phyloP scores from a whole-genome alignment of 1,139 yeast genomes.

The Yamadazyma dendronema region DNA sequence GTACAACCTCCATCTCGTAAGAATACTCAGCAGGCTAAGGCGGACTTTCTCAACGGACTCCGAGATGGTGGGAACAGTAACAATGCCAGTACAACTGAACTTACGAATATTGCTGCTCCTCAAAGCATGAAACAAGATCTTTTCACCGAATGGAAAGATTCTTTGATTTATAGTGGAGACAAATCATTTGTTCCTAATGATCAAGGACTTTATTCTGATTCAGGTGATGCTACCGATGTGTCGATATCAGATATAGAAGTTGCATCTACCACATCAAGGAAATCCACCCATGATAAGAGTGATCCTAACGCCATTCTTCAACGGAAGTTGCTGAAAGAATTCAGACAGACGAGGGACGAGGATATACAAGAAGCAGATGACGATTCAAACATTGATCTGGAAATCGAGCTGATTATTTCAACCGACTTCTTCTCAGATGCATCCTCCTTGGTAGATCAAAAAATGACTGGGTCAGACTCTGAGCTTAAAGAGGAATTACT shows the following conservation, averaged over 20 bases:
- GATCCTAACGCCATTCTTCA: constrained; percentile 12
- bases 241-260: constrained; percentile 9
- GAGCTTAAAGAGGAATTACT: neutral
- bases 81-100: constrained; percentile 5
- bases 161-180: constrained; percentile 31
- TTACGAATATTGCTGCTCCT: constrained; percentile 7
- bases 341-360: neutral
- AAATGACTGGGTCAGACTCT: neutral
- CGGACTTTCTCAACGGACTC: constrained; percentile 7
- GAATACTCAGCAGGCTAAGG: constrained; percentile 7
- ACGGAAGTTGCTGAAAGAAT: constrained; percentile 10
- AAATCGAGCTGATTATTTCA: neutral
- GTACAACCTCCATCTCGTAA: constrained; percentile 23
- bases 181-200: constrained; percentile 29
- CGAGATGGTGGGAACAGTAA: neutral
- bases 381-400: constrained; percentile 5
- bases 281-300: constrained; percentile 3
- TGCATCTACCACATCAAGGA: constrained; percentile 2
- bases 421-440: constrained; percentile 8
- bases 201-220: constrained; percentile 38
- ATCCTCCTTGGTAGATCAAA: constrained; percentile 3
- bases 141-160: constrained; percentile 29
- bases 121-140: constrained; percentile 7
- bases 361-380: constrained; percentile 2
- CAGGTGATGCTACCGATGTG: constrained; percentile 10